Conservation (phyloP, 2,329 filamentous ascomycete species). For the Trichoderma guizhouense region DNA sequence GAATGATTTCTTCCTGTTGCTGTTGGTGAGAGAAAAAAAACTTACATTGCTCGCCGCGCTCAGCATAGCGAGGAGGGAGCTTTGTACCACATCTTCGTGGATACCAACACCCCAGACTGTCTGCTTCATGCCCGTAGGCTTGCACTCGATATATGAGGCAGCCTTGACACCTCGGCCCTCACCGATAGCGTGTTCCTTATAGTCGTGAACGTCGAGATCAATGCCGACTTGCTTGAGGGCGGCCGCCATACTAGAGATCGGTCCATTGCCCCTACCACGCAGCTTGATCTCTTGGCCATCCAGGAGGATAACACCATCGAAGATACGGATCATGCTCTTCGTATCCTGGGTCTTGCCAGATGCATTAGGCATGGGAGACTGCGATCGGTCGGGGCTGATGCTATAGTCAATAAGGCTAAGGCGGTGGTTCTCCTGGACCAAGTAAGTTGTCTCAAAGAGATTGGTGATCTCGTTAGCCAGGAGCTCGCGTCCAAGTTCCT, state of each 20-base stretch:
- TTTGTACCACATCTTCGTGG: background rate
- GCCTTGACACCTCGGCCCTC: constrained; percentile 2
- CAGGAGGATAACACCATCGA: background rate
- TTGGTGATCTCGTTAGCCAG: background rate
- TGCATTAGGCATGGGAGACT: background rate
- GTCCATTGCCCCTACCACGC: background rate
- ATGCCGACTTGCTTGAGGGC: background rate
- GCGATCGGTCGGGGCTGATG: background rate
- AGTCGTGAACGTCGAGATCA: constrained; percentile 2
- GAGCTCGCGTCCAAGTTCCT: constrained; percentile 2
- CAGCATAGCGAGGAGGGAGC: constrained; percentile 1
- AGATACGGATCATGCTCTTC: constrained; percentile 4
- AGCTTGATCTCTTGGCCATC: background rate
- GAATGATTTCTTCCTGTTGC: background rate
- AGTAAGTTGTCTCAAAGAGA: background rate
- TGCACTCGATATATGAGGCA: background rate
- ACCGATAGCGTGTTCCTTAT: constrained; percentile 1
- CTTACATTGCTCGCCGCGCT: constrained; percentile 6
- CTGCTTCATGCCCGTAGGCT: constrained; percentile 2
- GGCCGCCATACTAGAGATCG: constrained; percentile 1
- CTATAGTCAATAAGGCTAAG: constrained; percentile 2
- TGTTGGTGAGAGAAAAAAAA: background rate
- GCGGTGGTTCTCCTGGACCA: background rate
- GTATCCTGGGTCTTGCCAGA: background rate
- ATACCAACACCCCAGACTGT: constrained; percentile 2